Base-by-base conservation (phyloP, 2,329 filamentous ascomycete genomes). In the Aspergillus sp. region DNA sequence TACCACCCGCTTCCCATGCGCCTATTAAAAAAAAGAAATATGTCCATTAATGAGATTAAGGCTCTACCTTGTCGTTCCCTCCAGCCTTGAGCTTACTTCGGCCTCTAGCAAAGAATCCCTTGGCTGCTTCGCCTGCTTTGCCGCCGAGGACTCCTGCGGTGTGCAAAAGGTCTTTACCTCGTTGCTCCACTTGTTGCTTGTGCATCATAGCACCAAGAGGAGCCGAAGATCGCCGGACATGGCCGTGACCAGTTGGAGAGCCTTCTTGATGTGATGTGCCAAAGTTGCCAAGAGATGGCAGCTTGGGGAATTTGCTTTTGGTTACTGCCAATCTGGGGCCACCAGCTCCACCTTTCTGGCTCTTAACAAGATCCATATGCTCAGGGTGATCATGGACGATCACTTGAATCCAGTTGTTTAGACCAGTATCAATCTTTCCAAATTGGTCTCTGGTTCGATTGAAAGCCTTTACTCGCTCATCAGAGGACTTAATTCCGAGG, bases 101-200 rank as follows among this genome's bases (percentile, higher is more conserved):
- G 54, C 90, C 88, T 71, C 95, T 95, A 53, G 86, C 89, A 65
- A 96, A 84, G 51, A 96, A 69, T 41, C 90, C 91, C 72, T 95
- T 95, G 39, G 90, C 90, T 46, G 89, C 88, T 62, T 88, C 90
- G 50, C 80, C 78, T 29, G 81, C 82, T 59, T 84, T 85, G 26
- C 82, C 82, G 47, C 83, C 79, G 46, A 85, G 71, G 12, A 81
- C 71, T 42, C 88, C 89, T 43, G 90, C 90, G 19, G 85, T 85
- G 52, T 93, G 87, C 61, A 96, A 77, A 27, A 96, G 72, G 58
- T 94, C 90, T 71, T 95, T 96, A 64, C 90, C 84, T 72, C 90
- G 91, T 33, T 83, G 79, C 55, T 88, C 86, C 63, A 90, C 80
- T 59, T 86, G 81, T 51, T 78, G 74, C 48, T 77, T 69, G 39